A percentile compares a stretch with the other conserved stretches of the same genome.
phyloP scores from a whole-genome alignment of 1,284 basidiomycete species.

The Lentinula novae-zelandiae region DNA sequence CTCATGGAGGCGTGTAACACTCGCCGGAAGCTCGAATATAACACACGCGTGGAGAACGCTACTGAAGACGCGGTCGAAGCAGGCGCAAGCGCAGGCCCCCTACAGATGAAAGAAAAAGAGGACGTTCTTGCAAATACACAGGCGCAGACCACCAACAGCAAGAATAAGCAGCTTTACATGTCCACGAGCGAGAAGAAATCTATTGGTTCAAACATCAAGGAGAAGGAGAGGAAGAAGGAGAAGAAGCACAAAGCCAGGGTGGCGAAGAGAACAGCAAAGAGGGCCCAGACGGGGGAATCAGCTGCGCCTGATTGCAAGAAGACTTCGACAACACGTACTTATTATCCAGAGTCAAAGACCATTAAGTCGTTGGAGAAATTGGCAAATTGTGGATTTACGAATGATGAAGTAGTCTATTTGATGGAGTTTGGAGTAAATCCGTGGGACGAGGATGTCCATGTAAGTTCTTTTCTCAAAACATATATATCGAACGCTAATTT shows the following conservation, averaged over 20 bases:
- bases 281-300: background rate
- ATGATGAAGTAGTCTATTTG: slow-evolving; percentile 1
- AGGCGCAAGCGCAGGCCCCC: background rate
- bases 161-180: background rate
- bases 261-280: background rate
- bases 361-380: background rate
- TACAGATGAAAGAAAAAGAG: background rate
- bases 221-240: background rate
- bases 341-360: background rate
- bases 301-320: background rate
- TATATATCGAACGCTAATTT: background rate
- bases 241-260: background rate
- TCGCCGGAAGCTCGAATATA: background rate
- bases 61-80: background rate
- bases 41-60: background rate
- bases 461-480: background rate
- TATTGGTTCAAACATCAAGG: background rate
- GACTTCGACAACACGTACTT: background rate
- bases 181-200: background rate
- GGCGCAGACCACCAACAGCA: background rate
- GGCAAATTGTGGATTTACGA: slow-evolving; percentile 4
- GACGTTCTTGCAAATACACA: background rate
- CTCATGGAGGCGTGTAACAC: background rate
- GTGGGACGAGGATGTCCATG: slow-evolving; percentile 2
- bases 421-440: background rate